Conservation (phyloP, 2,329 filamentous ascomycete genomes). For the Microcyclospora tardicrescens region DNA sequence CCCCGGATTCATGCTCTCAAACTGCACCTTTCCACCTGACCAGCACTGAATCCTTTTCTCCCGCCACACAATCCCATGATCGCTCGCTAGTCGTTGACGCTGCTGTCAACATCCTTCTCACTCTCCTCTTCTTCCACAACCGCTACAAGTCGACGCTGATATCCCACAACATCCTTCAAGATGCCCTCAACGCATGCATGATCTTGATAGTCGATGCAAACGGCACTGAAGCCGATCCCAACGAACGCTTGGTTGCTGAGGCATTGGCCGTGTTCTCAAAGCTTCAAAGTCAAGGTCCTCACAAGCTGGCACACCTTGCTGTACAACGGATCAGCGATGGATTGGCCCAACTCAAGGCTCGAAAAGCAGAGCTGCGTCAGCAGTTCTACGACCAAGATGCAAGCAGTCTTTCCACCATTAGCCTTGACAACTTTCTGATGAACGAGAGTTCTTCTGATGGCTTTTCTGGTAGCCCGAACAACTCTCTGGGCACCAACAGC, state of each 20-base stretch:
- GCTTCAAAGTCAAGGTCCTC: conserved; percentile 30
- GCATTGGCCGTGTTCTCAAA: conserved; percentile 31
- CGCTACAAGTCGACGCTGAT: conserved; percentile 32
- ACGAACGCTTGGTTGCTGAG: conserved; percentile 27
- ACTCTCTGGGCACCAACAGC: too few species aligned
- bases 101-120: conserved; percentile 29
- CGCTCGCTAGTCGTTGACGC: conserved; percentile 30
- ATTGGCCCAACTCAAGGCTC: too few species aligned
- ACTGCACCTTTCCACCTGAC: too few species aligned
- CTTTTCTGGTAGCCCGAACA: too few species aligned
- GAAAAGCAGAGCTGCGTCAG: too few species aligned
- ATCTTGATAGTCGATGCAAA: conserved; percentile 35
- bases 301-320: conserved; percentile 33
- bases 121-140: conserved; percentile 35
- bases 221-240: conserved; percentile 27
- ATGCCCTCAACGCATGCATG: conserved; percentile 39
- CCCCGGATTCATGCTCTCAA: too few species aligned
- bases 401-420: too few species aligned
- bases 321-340: conserved; percentile 27
- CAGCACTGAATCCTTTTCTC: too few species aligned
- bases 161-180: conserved; percentile 37
- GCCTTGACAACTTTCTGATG: too few species aligned
- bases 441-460: too few species aligned
- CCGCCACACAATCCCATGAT: conserved; percentile 26
- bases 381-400: too few species aligned